phyloP scores from a whole-genome alignment of 768 basidiomycete genomes.

The Lactarius sp. region DNA sequence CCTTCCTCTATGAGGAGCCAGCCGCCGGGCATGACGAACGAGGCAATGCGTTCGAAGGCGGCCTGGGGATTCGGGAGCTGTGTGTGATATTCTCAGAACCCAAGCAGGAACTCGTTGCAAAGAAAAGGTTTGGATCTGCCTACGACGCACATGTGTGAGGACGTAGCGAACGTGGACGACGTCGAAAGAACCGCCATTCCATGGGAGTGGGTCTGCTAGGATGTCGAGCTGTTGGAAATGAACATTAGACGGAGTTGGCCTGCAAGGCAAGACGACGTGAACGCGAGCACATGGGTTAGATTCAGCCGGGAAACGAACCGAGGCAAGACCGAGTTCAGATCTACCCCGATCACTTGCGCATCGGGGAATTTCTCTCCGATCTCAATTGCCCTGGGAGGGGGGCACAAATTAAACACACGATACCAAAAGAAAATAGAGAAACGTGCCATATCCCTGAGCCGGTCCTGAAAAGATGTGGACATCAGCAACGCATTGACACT shows the following conservation, averaged over 20 bases:
- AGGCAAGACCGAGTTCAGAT: slow-evolving; percentile 23
- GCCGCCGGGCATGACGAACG: slow-evolving; percentile 29
- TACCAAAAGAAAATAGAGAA: not conserved
- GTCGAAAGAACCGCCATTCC: slow-evolving; percentile 26
- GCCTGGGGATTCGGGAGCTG: slow-evolving; percentile 27
- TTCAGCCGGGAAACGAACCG: slow-evolving; percentile 17
- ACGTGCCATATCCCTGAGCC: slow-evolving; percentile 20
- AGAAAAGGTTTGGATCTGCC: not conserved
- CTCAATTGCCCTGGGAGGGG: slow-evolving; percentile 28
- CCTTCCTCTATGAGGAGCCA: slow-evolving; percentile 30
- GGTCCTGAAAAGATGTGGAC: not conserved
- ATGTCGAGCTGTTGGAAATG: slow-evolving; percentile 26
- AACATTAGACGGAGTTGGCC: slow-evolving; percentile 26
- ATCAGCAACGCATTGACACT: no score
- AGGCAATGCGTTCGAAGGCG: slow-evolving; percentile 22
- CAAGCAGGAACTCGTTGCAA: not conserved
- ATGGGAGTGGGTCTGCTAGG: slow-evolving; percentile 24
- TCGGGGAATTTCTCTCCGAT: slow-evolving; percentile 22
- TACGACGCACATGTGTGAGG: slow-evolving; percentile 25
- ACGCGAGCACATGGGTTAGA: no score
- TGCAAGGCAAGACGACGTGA: not conserved
- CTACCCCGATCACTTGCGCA: slow-evolving; percentile 26
- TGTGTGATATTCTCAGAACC: not conserved
- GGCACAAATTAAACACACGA: not conserved
- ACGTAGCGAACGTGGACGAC: slow-evolving; percentile 29